A percentile compares a stretch with the other conserved stretches of the same genome.
Conservation (phyloP, 352 stramenopile species). For the Plasmopara muralis region DNA sequence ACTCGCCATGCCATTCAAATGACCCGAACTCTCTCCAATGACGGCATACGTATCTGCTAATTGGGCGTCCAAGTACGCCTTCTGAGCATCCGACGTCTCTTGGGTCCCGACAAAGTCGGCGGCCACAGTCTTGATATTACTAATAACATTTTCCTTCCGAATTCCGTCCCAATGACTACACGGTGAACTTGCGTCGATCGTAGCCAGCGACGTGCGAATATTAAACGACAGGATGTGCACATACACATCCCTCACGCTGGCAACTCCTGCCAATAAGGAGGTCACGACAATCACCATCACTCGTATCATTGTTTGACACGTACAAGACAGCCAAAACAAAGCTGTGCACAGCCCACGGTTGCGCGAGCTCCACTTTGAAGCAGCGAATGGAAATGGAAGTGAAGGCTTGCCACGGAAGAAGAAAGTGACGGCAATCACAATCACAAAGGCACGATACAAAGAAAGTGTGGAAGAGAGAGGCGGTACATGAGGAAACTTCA, state of each 20-base stretch:
- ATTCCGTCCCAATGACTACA: slow-evolving; percentile 64
- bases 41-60: slow-evolving; percentile 51
- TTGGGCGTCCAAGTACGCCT: slow-evolving; percentile 44
- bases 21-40: slow-evolving; percentile 53
- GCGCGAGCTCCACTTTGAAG: background rate
- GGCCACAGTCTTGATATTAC: slow-evolving; percentile 40
- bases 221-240: slow-evolving; percentile 77
- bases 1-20: slow-evolving; percentile 45
- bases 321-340: background rate
- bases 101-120: slow-evolving; percentile 78
- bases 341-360: background rate
- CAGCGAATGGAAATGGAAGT: no score
- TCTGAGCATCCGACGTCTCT: slow-evolving; percentile 72
- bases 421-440: no score
- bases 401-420: no score
- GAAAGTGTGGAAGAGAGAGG: no score
- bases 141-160: slow-evolving; percentile 55
- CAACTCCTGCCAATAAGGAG: slow-evolving; percentile 11
- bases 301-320: slow-evolving; percentile 8
- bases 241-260: slow-evolving; percentile 32
- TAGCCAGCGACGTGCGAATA: slow-evolving; percentile 59
- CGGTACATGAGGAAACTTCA: no score
- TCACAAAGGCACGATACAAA: no score
- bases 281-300: slow-evolving; percentile 20
- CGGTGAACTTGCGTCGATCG: slow-evolving; percentile 25